Base-by-base conservation (phyloP, 1,284 basidiomycete species). In the Papiliotrema laurentii region DNA sequence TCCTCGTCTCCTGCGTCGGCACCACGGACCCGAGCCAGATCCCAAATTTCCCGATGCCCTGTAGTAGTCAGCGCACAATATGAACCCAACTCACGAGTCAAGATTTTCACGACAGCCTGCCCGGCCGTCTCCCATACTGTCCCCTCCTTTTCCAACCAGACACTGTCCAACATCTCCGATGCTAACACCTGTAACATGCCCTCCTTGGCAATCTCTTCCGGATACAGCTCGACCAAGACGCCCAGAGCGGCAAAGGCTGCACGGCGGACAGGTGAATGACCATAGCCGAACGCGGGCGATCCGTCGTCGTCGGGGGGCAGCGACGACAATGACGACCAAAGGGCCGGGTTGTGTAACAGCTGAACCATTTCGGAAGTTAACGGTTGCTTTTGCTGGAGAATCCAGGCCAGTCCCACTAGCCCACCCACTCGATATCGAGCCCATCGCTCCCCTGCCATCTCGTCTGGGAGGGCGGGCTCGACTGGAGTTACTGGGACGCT, bases 131-230 rank as follows among this genome's bases (percentile, higher is more conserved):
- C 69, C 62, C 85, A 82, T 0, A 91, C 88, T 1, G 75, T 76
- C 0, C 74, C 56, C 61, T 92, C 87, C 4, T 78, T 76, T 63
- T 93, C 89, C 0, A 81, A 73, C 85, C 87, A 92, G 5, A 85
- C 85, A 21, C 83, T 84, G 14, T 83, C 81, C 30, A 92, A 72
- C 5, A 86, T 75, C 0, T 81, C 82, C 1, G 72, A 60, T 35
- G 84, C 80, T 14, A 89, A 69, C 1, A 80, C 65, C 0, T 57
- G 34, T 7, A 72, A 39, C 16, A 67, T 51, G 18, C 65, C 62
- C 6, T 49, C 33, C 38, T 62, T 51, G 10, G 44, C 53, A 11
- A 69, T 49, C 13, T 59, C 54, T 2, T 56, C 53, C 5, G 63
- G 61, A 41, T 58, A 61, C 1, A 51, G 43, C 7, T 66, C 65